Evolutionary conservation across 495 filamentous ascomycete species (phyloP), one percentile per base, ranked within the genome.

Genomic region (Oidiodendron maius): DNA sequence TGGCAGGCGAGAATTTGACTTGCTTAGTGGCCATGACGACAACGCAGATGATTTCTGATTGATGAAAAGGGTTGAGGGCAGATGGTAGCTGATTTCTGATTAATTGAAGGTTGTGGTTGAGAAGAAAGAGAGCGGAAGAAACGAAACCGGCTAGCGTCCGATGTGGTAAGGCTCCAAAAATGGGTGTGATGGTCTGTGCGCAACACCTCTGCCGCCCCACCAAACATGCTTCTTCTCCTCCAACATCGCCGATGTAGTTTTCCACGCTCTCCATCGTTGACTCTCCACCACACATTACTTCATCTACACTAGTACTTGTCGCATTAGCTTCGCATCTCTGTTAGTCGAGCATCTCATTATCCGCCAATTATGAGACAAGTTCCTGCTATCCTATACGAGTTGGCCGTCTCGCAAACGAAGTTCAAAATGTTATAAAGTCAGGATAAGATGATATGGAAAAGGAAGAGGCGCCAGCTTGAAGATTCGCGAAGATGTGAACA

Each of bases 341-440:
- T 45, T 22, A 51, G 45, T 51, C 40, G 39, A 44, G 40, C 30
- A 50, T 42, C 48, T 51, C 30, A 51, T 45, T 22, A 51, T 51
- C 48, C 40, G 32, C 48, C n/a, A 51, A 51, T 39, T 45, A 51
- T 40, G 47, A 49, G 47, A 28, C 46, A 49, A 52, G 42, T 12
- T 53, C 39, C 37, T 48, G 15, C n/a, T 48, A 48, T 53, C 44
- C 44, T 53, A 17, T 48, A 53, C 51, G 50, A 52, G 50, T 52
- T 52, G 21, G 24, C 42, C 15, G 38, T 41, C 36, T 21, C 50
- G 44, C 36, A 53, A 53, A 48, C 32, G 44, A 53, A 48, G 44
- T 53, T 48, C 51, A 53, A 53, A 53, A 48, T 48, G 15, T 48
- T 53, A 53, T 48, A 28, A 43, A 53, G 51, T 53, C 44, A 48